phyloP scores from a whole-genome alignment of 148 eudicot genomes.

The Linanthus parryae region DNA sequence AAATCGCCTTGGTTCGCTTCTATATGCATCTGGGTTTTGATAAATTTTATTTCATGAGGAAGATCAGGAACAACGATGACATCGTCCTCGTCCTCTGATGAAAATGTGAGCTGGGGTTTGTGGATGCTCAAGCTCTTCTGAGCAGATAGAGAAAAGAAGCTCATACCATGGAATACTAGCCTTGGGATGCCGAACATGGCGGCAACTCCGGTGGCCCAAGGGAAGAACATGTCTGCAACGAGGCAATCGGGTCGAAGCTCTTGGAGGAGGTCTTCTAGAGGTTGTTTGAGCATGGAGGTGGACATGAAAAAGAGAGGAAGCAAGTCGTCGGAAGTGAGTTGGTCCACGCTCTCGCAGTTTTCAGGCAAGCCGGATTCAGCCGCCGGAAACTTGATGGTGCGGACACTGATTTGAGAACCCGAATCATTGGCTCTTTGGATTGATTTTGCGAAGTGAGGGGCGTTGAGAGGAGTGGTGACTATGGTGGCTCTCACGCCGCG shows the following conservation, averaged over 20 bases:
- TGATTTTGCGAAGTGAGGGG: slow-evolving; percentile 21
- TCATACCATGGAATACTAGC: slow-evolving; percentile 24
- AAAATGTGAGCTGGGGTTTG: slow-evolving; percentile 13
- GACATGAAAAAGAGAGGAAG: slow-evolving; percentile 25
- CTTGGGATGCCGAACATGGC: slow-evolving; percentile 24
- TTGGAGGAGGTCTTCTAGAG: slow-evolving; percentile 29
- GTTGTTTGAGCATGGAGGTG: slow-evolving; percentile 20
- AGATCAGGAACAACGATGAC: slow-evolving; percentile 1
- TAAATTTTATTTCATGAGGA: slow-evolving; percentile 1
- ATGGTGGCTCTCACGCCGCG: slow-evolving; percentile 42
- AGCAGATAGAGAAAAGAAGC: slow-evolving; percentile 17
- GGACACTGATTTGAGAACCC: slow-evolving; percentile 8
- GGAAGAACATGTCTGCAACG: slow-evolving; percentile 31
- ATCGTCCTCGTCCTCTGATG: slow-evolving; percentile 12
- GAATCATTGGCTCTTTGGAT: background rate
- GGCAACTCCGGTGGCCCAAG: slow-evolving; percentile 28
- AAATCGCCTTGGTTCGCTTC: background rate
- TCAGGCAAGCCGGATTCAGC: slow-evolving; percentile 35
- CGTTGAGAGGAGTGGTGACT: slow-evolving; percentile 39
- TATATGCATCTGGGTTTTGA: background rate
- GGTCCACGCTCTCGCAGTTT: slow-evolving; percentile 26
- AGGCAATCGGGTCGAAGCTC: slow-evolving; percentile 18
- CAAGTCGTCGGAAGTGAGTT: background rate
- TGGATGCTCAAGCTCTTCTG: slow-evolving; percentile 11
- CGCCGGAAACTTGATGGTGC: slow-evolving; percentile 24